A percentile compares a stretch with the other conserved stretches of the same genome.
Evolutionary conservation across 352 stramenopile genomes (phyloP).

Genomic region (Pythium biforme): DNA sequence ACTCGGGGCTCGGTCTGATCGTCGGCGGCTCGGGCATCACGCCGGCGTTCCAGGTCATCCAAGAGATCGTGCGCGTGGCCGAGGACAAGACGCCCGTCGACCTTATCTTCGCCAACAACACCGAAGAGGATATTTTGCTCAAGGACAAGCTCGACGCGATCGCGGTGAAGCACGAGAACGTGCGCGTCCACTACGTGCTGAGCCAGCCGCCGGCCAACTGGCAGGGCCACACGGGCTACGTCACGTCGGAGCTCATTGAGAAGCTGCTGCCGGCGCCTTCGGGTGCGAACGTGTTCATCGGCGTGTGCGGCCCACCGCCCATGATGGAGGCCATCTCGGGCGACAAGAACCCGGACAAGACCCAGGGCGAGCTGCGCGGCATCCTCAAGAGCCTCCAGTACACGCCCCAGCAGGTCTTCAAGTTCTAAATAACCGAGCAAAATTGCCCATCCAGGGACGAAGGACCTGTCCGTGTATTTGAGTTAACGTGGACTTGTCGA

Average conservation of each 20-base stretch:
- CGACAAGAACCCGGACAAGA: constrained; percentile 76
- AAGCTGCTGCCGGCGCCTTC: constrained; percentile 63
- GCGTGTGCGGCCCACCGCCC: constrained; percentile 80
- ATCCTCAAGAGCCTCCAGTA: constrained; percentile 72
- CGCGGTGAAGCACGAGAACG: constrained; percentile 52
- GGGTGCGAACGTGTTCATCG: constrained; percentile 50
- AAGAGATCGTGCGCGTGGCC: constrained; percentile 74
- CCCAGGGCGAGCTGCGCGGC: constrained; percentile 69
- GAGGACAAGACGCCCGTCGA: constrained; percentile 78
- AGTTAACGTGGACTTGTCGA: too few species aligned
- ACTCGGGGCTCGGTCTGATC: constrained; percentile 76
- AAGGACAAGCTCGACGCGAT: constrained; percentile 72
- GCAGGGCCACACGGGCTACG: constrained; percentile 57
- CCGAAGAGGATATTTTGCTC: constrained; percentile 82
- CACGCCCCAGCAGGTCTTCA: constrained; percentile 60
- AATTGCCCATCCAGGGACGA: too few species aligned
- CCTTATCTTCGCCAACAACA: constrained; percentile 82
- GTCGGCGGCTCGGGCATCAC: constrained; percentile 84
- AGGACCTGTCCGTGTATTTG: too few species aligned
- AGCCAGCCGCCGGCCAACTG: constrained; percentile 40
- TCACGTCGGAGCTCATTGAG: constrained; percentile 69
- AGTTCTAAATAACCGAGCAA: constrained; percentile 41
- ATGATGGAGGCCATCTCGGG: constrained; percentile 83
- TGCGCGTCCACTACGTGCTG: constrained; percentile 67
- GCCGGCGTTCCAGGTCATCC: constrained; percentile 69